Evolutionary conservation across 148 eudicot genomes (phyloP), one percentile per base, ranked within the genome.

Genomic region (Talinum fruticosum): DNA sequence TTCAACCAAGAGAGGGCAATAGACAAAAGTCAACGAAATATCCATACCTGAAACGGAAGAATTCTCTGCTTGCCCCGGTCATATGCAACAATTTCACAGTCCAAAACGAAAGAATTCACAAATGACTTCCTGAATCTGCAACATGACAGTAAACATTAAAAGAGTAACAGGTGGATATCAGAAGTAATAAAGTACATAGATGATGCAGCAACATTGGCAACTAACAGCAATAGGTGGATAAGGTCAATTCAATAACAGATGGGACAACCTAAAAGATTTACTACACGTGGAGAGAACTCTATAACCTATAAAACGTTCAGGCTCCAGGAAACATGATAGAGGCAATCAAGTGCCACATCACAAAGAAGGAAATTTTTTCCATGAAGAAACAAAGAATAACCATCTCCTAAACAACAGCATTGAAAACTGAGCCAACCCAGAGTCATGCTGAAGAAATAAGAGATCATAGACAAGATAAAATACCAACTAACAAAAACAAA

Each of bases 81-180:
- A 84, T 89, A 91, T 26, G 97, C 99, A 84, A 96, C 99, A 74
- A 96, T 81, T 86, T 96, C 99, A 74, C 97, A 90, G 66, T 96
- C 99, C 86, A 96, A 72, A 80, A 96, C 91, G 86, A 96, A 93
- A 80, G 96, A 93, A 65, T 76, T 83, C 59, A 90, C 90, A 66
- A 88, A 84, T 44, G 91, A 70, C 74, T 86, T 87, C 86, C 91
- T 96, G 38, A 93, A 84, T 77, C 96, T 91, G 90, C 82, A 86
- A 18, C 30, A 47, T 75, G 75, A 81, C 23, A 44, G 72, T 6
- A 47, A 33, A 74, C 69, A 62, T 78, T 73, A 85, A 57, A 71
- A 65, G 41, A 72, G 65, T 62, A 53, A 67, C 53, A 23, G 16
- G 51, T 24, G 29, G 24, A n/a, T 38, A 14, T 44, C 19, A 54